These are phyloP conservation scores for Fomitiporia mediterranea DNA, from an alignment of 1,284 basidiomycete species.

Conservation along the genomic window DNA sequence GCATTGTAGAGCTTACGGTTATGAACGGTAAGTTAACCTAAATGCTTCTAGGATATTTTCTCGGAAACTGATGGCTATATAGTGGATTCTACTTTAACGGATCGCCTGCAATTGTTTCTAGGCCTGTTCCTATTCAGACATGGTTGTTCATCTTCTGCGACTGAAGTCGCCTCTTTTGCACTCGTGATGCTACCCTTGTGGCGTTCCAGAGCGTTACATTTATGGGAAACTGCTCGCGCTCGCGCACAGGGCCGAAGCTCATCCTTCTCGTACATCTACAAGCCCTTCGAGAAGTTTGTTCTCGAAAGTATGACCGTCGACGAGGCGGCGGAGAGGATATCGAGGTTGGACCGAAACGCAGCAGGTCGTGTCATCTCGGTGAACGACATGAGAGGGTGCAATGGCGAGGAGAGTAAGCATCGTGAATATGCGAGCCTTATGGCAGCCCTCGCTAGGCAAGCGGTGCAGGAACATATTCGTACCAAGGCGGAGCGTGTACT, in stretches of 20 bases:
- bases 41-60: background rate
- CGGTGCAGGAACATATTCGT: slow-evolving; percentile 47
- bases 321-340: slow-evolving; percentile 40
- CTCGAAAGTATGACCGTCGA: slow-evolving; percentile 47
- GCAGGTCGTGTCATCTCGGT: background rate
- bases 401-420: background rate
- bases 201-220: slow-evolving; percentile 31
- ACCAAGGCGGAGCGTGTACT: slow-evolving; percentile 48
- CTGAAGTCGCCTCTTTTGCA: slow-evolving; percentile 55
- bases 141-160: slow-evolving; percentile 35
- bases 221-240: slow-evolving; percentile 33
- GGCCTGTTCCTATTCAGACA: slow-evolving; percentile 42
- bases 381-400: background rate
- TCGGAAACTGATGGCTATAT: slow-evolving; percentile 18
- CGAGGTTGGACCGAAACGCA: slow-evolving; percentile 25
- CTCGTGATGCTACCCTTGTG: slow-evolving; percentile 44
- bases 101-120: slow-evolving; percentile 47
- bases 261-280: slow-evolving; percentile 28
- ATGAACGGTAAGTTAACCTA: slow-evolving; percentile 34
- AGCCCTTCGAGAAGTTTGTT: slow-evolving; percentile 51
- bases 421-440: slow-evolving; percentile 33
- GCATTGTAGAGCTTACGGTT: slow-evolving; percentile 46
- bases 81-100: slow-evolving; percentile 36
- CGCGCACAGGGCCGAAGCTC: slow-evolving; percentile 29
- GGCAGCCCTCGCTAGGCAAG: slow-evolving; percentile 42